Percentiles rank a stretch among this genome's conserved stretches.
phyloP scores from a whole-genome alignment of 2,329 filamentous ascomycete species.

The Passalora sequoiae region DNA sequence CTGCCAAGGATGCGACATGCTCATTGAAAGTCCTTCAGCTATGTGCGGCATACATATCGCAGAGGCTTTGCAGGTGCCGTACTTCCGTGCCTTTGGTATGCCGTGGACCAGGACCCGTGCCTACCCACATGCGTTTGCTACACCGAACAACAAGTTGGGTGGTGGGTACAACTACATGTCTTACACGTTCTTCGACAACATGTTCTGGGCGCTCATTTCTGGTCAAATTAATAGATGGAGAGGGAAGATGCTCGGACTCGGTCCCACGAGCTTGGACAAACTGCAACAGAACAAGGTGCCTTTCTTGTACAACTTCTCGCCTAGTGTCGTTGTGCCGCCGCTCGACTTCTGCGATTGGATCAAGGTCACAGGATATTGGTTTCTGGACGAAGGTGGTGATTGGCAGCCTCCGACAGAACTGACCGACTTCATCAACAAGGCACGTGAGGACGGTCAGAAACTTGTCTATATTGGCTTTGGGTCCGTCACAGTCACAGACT shows the following conservation, averaged over 20 bases:
- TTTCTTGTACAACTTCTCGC: constrained; percentile 96
- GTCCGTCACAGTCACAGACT: constrained; percentile 88
- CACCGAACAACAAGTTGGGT: constrained; percentile 88
- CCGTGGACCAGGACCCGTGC: constrained; percentile 94
- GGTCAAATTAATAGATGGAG: constrained; percentile 92
- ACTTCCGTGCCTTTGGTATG: constrained; percentile 98
- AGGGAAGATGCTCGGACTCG: constrained; percentile 70
- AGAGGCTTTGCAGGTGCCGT: constrained; percentile 85
- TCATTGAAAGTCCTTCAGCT: constrained; percentile 92
- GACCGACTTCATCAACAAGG: constrained; percentile 73
- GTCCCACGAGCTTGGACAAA: constrained; percentile 77
- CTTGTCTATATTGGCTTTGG: constrained; percentile 96
- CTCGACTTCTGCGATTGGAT: constrained; percentile 98
- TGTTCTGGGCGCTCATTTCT: constrained; percentile 93
- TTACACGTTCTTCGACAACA: constrained; percentile 91
- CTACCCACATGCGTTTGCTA: constrained; percentile 94
- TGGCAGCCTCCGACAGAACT: constrained; percentile 75
- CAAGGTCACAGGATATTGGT: constrained; percentile 96
- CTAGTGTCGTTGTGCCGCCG: constrained; percentile 86
- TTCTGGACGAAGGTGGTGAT: constrained; percentile 68
- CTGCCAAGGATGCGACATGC: constrained; percentile 78
- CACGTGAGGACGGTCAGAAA: constrained; percentile 77
- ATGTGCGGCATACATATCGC: constrained; percentile 99
- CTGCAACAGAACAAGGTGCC: constrained; percentile 97
- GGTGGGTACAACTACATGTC: constrained; percentile 93